Evolutionary conservation across 768 basidiomycete species (phyloP), one percentile per base, ranked within the genome.

Genomic region (Nevesoporus exiguus): DNA sequence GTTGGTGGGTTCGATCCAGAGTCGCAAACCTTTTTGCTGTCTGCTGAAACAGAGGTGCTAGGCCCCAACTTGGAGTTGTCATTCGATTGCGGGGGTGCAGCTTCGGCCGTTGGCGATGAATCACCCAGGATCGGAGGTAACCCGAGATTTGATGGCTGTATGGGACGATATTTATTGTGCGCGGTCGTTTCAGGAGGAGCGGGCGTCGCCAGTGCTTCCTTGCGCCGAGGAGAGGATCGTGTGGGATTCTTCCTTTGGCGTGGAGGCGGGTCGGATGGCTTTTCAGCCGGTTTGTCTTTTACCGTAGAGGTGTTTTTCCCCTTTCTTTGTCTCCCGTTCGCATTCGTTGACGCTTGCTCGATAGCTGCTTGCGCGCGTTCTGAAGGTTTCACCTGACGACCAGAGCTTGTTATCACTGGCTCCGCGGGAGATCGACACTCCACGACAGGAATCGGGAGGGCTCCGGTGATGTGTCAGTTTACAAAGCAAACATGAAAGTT

Each of bases 341-440:
- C 2, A 6, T 53, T 60, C 24, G 40, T 19, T 5, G 51, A 47
- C 7, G 31, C 46, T 25, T 54, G 50, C 13, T 52, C 11, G 1
- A 49, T 33, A 33, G 59, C 60, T 9, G 52, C 61, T 21, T 57
- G 57, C 3, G 57, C 67, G 13, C 66, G 60, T 21, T 55, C 36
- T 4, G 61, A 58, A 15, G 49, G 55, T 19, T 62, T 71, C 21
- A 61, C 56, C 41, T 57, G 61, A 47, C 67, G 61, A 11, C 68
- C 68, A 30, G 54, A 69, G 11, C 21, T 54, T 7, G 69, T 69
- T 5, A 6, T 51, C 40, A 59, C 45, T 3, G 65, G 57, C 41
- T 57, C 51, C 21, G 27, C 14, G n/a, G 46, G 31, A 13, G 56
- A 24, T 50, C 9, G 45, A 14, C 52, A 15, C 37, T 58, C 41